Percentiles rank a stretch among this genome's conserved stretches.
Conservation (phyloP, 148 eudicot genomes). For the Hydrangea macrophylla region DNA sequence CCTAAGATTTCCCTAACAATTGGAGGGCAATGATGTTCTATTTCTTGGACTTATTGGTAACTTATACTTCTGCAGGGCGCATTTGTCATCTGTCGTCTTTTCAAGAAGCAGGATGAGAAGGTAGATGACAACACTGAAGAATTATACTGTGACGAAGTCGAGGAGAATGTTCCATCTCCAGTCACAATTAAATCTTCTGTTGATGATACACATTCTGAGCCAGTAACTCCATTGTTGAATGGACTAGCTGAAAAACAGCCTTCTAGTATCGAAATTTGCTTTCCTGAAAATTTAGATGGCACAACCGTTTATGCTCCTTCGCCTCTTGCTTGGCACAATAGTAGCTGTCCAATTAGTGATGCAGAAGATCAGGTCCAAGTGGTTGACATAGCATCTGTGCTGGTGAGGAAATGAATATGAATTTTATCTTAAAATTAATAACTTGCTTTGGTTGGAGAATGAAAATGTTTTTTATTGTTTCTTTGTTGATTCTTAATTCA, state of each 20-base stretch:
- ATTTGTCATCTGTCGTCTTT: constrained; percentile 79
- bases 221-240: constrained; percentile 38
- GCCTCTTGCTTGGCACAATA: constrained; percentile 32
- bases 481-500: constrained; percentile 24
- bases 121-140: constrained; percentile 52
- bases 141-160: constrained; percentile 51
- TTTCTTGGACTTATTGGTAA: neutral
- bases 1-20: too few relatives aligned
- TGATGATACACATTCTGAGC: constrained; percentile 43
- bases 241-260: constrained; percentile 33
- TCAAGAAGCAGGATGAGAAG: constrained; percentile 55
- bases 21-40: too few relatives aligned
- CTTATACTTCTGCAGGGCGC: constrained; percentile 45
- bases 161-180: constrained; percentile 43
- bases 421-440: neutral
- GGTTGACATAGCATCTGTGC: constrained; percentile 28
- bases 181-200: constrained; percentile 32
- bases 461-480: neutral
- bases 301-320: constrained; percentile 24
- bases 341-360: constrained; percentile 24
- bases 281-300: constrained; percentile 30
- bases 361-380: constrained; percentile 24
- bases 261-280: constrained; percentile 19
- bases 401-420: constrained; percentile 30
- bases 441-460: neutral